phyloP scores from a whole-genome alignment of 2,329 filamentous ascomycete genomes.

The Aspergillus melleus region DNA sequence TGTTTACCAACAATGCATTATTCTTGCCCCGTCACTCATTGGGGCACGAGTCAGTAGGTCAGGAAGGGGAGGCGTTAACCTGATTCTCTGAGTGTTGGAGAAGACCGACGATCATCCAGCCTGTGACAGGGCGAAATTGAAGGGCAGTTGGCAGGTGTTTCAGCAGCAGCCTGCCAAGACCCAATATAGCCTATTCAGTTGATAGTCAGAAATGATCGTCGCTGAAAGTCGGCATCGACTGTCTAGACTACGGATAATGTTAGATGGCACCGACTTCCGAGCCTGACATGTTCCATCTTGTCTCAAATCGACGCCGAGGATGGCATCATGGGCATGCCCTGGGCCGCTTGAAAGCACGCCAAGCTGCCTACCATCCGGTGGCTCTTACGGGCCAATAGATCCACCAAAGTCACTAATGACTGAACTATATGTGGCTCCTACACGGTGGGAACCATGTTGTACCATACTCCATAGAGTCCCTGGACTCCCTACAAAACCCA shows the following conservation, averaged over 20 bases:
- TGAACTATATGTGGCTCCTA: neutral
- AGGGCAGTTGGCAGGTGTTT: conserved; percentile 12
- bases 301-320: neutral
- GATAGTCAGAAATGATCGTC: neutral
- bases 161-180: conserved; percentile 12
- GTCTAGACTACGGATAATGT: neutral
- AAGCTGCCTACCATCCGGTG: neutral
- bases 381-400: neutral
- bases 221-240: neutral
- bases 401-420: neutral
- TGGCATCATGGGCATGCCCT: neutral
- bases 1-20: neutral
- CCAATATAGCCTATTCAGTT: conserved; percentile 8
- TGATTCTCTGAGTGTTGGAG: neutral
- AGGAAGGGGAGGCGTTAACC: neutral
- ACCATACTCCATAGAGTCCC: neutral
- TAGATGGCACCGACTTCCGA: neutral
- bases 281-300: neutral
- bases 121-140: conserved; percentile 5
- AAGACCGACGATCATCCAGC: neutral
- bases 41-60: neutral
- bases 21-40: neutral
- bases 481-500: neutral
- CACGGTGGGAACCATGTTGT: neutral
- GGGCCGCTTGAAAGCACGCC: neutral